These are phyloP conservation scores for Ganoderma leucocontextum DNA, from an alignment of 1,284 basidiomycete species.

Conservation along the genomic window DNA sequence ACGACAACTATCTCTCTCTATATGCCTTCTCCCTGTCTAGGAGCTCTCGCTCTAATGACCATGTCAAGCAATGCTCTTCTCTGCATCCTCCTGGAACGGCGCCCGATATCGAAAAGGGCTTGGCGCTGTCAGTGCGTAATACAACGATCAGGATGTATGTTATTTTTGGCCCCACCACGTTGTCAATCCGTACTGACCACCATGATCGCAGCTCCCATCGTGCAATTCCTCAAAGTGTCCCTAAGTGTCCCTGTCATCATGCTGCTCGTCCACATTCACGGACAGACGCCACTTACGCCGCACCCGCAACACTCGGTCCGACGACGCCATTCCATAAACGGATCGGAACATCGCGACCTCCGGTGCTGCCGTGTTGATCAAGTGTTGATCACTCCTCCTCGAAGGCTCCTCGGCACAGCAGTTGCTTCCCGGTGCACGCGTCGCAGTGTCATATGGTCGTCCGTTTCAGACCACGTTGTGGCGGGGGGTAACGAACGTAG, in stretches of 20 bases:
- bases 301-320: neutral
- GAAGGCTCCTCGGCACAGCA: neutral
- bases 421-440: neutral
- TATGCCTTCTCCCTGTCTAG: neutral
- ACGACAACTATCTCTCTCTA: neutral
- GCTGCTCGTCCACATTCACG: neutral
- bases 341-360: neutral
- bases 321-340: neutral
- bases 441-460: neutral
- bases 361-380: neutral
- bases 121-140: neutral
- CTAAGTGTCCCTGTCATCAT: neutral
- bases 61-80: neutral
- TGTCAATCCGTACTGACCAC: constrained; percentile 3
- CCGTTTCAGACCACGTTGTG: neutral
- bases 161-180: neutral
- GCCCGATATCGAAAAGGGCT: neutral
- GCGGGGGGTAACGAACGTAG: neutral
- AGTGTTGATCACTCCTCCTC: neutral
- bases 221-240: neutral
- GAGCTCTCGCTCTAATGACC: neutral
- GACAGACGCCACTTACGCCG: neutral
- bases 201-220: neutral
- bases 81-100: neutral
- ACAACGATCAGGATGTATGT: neutral